phyloP scores from a whole-genome alignment of 192 early-diverging fungal species.

The Coemansia sp. region DNA sequence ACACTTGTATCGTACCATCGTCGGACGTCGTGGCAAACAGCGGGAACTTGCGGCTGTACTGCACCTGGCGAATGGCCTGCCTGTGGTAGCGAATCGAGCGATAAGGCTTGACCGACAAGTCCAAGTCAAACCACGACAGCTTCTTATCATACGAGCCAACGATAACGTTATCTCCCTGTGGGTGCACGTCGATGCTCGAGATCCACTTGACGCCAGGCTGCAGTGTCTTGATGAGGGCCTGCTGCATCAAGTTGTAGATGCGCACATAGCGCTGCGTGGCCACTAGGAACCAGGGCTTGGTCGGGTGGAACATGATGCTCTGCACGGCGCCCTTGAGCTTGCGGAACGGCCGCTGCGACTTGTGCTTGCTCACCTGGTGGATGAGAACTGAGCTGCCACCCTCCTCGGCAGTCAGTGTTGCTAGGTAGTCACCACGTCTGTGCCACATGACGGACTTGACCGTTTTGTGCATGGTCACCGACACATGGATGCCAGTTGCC shows the following conservation, averaged over 20 bases:
- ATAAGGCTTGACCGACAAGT: constrained; percentile 90
- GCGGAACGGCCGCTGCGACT: constrained; percentile 89
- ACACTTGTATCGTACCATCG: constrained; percentile 91
- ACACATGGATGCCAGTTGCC: constrained; percentile 41
- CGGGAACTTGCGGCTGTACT: constrained; percentile 84
- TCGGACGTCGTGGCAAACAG: constrained; percentile 92
- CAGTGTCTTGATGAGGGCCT: constrained; percentile 83
- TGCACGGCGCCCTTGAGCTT: constrained; percentile 88
- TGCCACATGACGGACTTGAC: constrained; percentile 92
- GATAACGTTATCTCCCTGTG: constrained; percentile 92
- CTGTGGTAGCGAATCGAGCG: constrained; percentile 87
- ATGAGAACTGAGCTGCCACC: constrained; percentile 72
- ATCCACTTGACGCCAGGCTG: constrained; percentile 90
- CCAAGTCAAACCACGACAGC: constrained; percentile 96
- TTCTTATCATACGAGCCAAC: constrained; percentile 95
- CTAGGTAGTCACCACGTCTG: constrained; percentile 94
- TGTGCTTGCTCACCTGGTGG: constrained; percentile 87
- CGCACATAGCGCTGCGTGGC: constrained; percentile 92
- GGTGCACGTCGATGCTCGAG: constrained; percentile 91
- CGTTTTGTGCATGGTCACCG: constrained; percentile 55
- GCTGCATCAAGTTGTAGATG: constrained; percentile 89
- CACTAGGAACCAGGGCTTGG: constrained; percentile 88
- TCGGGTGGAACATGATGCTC: constrained; percentile 87
- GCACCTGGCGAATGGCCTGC: constrained; percentile 83
- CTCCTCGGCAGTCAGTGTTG: constrained; percentile 79